Base-by-base conservation (phyloP, 805 yeast species). In the Sungouiozyma intestinalis region DNA sequence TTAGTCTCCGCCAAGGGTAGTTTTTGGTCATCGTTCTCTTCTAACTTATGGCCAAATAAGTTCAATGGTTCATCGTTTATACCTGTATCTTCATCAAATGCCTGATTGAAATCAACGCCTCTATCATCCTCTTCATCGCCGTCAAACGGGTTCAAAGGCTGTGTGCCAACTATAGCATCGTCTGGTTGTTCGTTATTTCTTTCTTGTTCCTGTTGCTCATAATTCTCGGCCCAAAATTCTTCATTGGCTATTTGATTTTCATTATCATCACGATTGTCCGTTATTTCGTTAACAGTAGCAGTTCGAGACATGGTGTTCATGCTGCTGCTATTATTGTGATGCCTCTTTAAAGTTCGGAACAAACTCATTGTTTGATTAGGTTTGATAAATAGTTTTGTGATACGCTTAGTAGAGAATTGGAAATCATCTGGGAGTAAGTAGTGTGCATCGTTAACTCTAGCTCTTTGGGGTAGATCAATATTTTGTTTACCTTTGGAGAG, bases 371-470 rank as follows among this genome's bases (percentile, higher is more conserved):
- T 58, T 40, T 68, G 68, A 11, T 57, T 56, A 2, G 95, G 94
- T 56, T 83, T 84, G 37, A 80, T 63, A 54, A 84, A 84, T 29
- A 85, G 66, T 43, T 72, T 73, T 7, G 83, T 73, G 43, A 90
- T 69, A 44, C 76, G 72, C 39, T 74, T 74, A 0, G 95, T 78
- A 4, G 81, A 73, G 60, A 83, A 85, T 47, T 74, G 79, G 47
- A 74, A 67, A 58, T 85, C 95, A 48, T 77, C 80, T 0, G 95
- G 95, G 6, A 85, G 63, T 36, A 77, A 56, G 51, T 74, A 72
- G 39, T 67, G 67, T 32, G 68, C 59, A 3, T 64, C 65, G 3
- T 72, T 64, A 11, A 56, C 54, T 55, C 71, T 57, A 37, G 66
- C 65, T 4, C 66, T 55, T 40, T 66, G 62, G 2, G 79, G 70